These are phyloP conservation scores for Sporodiniella umbellata DNA, from an alignment of 371 early-diverging fungal genomes.

Conservation along the genomic window DNA sequence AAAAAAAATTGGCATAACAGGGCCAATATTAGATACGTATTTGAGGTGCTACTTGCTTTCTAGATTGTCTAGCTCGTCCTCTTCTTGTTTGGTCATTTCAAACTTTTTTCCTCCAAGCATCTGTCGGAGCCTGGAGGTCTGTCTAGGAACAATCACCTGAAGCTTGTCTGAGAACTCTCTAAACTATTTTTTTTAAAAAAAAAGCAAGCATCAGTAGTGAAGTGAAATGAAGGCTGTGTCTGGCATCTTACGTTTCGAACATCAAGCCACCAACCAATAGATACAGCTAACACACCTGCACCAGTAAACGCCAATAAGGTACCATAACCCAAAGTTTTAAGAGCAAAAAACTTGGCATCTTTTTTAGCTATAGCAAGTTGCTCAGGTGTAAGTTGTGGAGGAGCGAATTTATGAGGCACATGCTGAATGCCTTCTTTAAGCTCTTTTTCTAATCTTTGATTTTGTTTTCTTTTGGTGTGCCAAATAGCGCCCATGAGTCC, in stretches of 20 bases:
- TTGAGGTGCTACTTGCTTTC: too few species aligned
- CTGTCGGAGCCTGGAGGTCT: constrained; percentile 29
- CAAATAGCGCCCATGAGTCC: constrained; percentile 44
- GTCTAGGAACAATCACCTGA: constrained; percentile 36
- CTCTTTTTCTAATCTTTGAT: constrained; percentile 21
- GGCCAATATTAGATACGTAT: too few species aligned
- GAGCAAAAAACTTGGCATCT: constrained; percentile 37
- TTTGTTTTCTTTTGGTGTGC: constrained; percentile 45
- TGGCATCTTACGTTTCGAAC: constrained; percentile 38
- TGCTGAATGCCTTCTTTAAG: constrained; percentile 16
- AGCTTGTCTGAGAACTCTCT: constrained; percentile 45
- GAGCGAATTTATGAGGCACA: constrained; percentile 12
- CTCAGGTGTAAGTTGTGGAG: constrained; percentile 42
- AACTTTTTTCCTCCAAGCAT: constrained; percentile 36
- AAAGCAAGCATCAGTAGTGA: neutral
- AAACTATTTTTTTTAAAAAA: constrained; percentile 29
- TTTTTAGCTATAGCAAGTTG: constrained; percentile 37
- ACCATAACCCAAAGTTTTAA: constrained; percentile 44
- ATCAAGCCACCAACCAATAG: constrained; percentile 39
- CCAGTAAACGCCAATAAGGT: constrained; percentile 39
- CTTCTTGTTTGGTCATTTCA: constrained; percentile 30
- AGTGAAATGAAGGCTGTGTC: neutral
- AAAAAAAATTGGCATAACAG: too few species aligned
- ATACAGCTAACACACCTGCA: constrained; percentile 29
- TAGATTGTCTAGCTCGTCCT: constrained; percentile 25